These are phyloP conservation scores for Adansonia grandidieri DNA, from an alignment of 441 rosid species.

Conservation along the genomic window DNA sequence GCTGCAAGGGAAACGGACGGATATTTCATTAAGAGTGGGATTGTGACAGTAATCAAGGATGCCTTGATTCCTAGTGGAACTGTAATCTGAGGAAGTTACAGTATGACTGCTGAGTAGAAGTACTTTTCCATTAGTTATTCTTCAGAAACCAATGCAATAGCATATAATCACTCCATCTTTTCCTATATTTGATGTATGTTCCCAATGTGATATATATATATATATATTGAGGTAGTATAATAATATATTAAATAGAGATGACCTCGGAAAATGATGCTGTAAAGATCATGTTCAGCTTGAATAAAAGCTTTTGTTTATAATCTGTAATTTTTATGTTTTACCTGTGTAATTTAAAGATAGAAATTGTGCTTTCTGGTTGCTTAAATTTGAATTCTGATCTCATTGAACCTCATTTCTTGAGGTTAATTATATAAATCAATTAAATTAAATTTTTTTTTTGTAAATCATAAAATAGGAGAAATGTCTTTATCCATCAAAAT, in stretches of 20 bases:
- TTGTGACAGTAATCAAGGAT: slow-evolving; percentile 89
- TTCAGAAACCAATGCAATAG: background rate
- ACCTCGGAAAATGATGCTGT: slow-evolving; percentile 20
- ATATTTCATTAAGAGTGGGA: slow-evolving; percentile 92
- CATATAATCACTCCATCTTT: background rate
- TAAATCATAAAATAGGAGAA: no score
- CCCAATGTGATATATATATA: background rate
- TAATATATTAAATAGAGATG: slow-evolving; percentile 24
- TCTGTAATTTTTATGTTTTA: background rate
- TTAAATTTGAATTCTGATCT: background rate
- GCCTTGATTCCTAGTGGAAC: slow-evolving; percentile 94
- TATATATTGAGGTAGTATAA: slow-evolving; percentile 25
- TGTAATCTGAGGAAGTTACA: slow-evolving; percentile 44
- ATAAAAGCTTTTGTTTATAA: slow-evolving; percentile 21
- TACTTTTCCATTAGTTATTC: background rate
- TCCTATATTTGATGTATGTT: background rate
- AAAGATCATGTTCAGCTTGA: slow-evolving; percentile 23
- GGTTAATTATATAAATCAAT: no score
- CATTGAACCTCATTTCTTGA: no score
- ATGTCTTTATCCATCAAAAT: no score
- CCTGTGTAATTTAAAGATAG: background rate
- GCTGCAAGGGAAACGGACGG: slow-evolving; percentile 96
- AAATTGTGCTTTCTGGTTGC: background rate
- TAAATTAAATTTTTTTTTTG: no score
- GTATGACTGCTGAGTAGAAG: background rate